Evolutionary conservation across 495 filamentous ascomycete genomes (phyloP), one percentile per base, ranked within the genome.

Genomic region (Penicillium psychrofluorescens): DNA sequence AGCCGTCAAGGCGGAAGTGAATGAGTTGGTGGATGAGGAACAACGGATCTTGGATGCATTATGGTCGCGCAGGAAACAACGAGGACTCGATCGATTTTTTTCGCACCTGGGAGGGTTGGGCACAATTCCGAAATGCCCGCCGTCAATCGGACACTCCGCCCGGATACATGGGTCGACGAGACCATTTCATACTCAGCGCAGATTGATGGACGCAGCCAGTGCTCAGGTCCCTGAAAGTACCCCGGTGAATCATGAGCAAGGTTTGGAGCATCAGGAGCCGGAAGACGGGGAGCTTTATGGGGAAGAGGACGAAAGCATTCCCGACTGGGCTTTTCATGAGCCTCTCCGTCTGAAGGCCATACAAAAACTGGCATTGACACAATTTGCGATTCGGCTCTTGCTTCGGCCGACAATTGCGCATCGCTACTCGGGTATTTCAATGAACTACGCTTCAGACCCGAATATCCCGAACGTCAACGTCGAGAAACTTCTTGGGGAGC

Each of bases 1-100:
- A 31, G 68, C 66, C 2, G 70, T 69, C 1, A 68, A 67, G 51
- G 68, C 66, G 16, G 70, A 73, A 36, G 65, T 71, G 38, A 59
- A 61, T 34, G 63, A 65, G 35, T 42, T 74, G 41, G 54, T 67
- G 35, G 64, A 70, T 13, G 67, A 73, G 50, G 70, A 70, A 39
- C 50, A 62, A 22, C 63, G 65, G 11, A 40, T 70, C 37, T 14
- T 70, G 16, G 55, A 56, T 27, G 49, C 62, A 10, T 40, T 70
- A 8, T 42, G 54, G 11, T 50, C 49, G 35, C 49, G 61, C 28
- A 62, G 55, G 22, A 59, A 52, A 28, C 11, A 27, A 6, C 47
- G 53, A 8, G 40, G 41, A 11, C 41, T 57, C 28, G 42, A 46
- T 39, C 49, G 55, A 35, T 36, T 54, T 22, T 16, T 22, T 11